Base-by-base conservation (phyloP, 140 eudicot genomes). In the Flaveria floridana region DNA sequence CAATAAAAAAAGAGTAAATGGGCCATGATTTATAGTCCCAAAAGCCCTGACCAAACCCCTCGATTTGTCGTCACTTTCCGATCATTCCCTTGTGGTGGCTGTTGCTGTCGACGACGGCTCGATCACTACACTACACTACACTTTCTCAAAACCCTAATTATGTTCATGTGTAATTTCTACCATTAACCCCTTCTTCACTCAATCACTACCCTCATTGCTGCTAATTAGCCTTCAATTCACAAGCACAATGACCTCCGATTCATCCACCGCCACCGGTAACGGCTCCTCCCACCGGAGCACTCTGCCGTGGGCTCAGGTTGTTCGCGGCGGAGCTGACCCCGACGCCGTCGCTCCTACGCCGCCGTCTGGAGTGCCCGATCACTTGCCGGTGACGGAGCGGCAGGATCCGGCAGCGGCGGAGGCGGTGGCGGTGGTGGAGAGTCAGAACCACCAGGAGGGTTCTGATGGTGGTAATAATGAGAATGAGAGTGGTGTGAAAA, bases 301-400 rank as follows among this genome's bases (percentile, higher is more conserved):
- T 26, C 26, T 82, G 2, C 82, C 88, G 25, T 89, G 96, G 95
- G 79, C 91, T 3, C 84, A 84, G 10, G 89, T 89, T 5, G 96
- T 89, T 30, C 89, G 95, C 13, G 91, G 82, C 3, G 78, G 82
- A 25, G 73, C 85, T 34, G 91, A 84, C 46, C 71, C 80, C 34
- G 96, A 84, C 48, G 51, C 73, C 0, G 72, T 76, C 16, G 70
- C 78, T 61, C 37, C 78, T 0, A 53, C 57, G 13, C 61, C 77
- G 26, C 77, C 82, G 47, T 19, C 72, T 4, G 75, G 28, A 51
- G 14, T 68, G 10, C 57, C 81, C 4, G 76, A 77, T 57, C 81
- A 77, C 52, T 25, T 46, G 62, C 25, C 81, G 53, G 76, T 21
- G 18, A 16, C 30, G 58, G 74, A 52, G 68, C 47, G 56, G 68